Base-by-base conservation (phyloP, 1,284 basidiomycete species). In the Meripilus lineatus region DNA sequence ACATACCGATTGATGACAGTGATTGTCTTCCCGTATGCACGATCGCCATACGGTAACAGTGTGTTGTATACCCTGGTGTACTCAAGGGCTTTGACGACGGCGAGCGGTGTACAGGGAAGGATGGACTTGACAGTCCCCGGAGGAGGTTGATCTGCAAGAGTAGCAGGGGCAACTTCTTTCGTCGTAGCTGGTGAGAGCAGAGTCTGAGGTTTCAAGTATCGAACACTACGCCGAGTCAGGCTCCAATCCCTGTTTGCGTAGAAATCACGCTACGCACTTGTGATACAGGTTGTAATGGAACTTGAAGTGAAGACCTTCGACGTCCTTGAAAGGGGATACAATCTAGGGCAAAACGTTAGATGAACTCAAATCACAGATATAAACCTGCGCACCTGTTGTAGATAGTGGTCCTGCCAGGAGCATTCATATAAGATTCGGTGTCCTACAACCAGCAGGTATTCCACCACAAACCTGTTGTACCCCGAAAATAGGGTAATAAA, bases 281-380 rank as follows among this genome's bases (percentile, higher is more conserved):
- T 97, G 93, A 66, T 97, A 97, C 43, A 97, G 71, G 63, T 96
- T 96, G 68, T 94, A 97, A 56, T 95, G 88, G 65, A 93, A 95
- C 64, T 93, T 93, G 71, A 93, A 92, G 68, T 98, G 83, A 40
- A 98, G 75, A 3, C 95, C 95, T 67, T 99, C 95, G 42, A 99
- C 95, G 55, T 99, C 95, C 68, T 99, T 99, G 53, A 89, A 77
- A 1, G 95, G 93, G 1, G 92, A 93, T 11, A 99, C 90, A 44
- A 95, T 80, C 83, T 94, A 66, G 14, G n/a, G 26, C 23, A 40
- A 15, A 40, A 3, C 5, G 13, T 14, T 14, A 43, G 20, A 15
- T 26, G 25, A 15, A 24, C 35, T 15, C 21, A 17, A 10, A 25
- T 23, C 18, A 10, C 13, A 26, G 13, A 25, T 34, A 34, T 36